Percentiles rank a stretch among this genome's conserved stretches.
Evolutionary conservation across 441 rosid species (phyloP).

Genomic region (Corymbia calophylla): DNA sequence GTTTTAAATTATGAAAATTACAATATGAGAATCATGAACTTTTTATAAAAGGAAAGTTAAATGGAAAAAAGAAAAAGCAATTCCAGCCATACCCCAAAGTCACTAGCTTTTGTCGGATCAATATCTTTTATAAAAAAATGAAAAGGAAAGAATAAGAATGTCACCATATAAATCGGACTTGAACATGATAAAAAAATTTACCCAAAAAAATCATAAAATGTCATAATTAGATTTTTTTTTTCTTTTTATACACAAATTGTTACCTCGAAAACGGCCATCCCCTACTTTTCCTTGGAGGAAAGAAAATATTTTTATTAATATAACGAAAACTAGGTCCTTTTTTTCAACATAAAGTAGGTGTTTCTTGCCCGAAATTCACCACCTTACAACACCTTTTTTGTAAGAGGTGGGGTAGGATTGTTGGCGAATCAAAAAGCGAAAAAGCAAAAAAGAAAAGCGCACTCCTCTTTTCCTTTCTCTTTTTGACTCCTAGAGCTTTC

Average conservation of each 20-base stretch:
- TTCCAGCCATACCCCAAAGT: background rate
- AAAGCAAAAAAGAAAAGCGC: constrained; percentile 9
- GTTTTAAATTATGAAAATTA: background rate
- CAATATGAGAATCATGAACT: background rate
- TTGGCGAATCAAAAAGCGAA: constrained; percentile 11
- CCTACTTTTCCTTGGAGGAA: background rate
- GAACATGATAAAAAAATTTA: background rate
- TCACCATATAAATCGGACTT: background rate
- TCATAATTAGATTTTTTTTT: background rate
- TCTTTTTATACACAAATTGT: background rate
- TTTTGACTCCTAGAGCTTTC: background rate
- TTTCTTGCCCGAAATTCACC: background rate
- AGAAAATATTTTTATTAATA: background rate
- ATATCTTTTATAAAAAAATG: background rate
- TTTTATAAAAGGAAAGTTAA: background rate
- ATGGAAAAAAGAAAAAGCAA: background rate
- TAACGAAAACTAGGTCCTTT: background rate
- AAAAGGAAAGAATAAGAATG: background rate
- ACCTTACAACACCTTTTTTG: background rate
- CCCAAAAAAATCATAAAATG: background rate
- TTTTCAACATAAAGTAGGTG: background rate
- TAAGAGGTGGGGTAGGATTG: constrained; percentile 11
- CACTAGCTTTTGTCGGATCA: background rate
- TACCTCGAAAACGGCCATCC: background rate
- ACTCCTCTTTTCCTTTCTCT: background rate